Evolutionary conservation across 225 moss, liverwort and hornwort species (phyloP), one percentile per base, ranked within the genome.

Genomic region (Physcomitrellopsis africana): DNA sequence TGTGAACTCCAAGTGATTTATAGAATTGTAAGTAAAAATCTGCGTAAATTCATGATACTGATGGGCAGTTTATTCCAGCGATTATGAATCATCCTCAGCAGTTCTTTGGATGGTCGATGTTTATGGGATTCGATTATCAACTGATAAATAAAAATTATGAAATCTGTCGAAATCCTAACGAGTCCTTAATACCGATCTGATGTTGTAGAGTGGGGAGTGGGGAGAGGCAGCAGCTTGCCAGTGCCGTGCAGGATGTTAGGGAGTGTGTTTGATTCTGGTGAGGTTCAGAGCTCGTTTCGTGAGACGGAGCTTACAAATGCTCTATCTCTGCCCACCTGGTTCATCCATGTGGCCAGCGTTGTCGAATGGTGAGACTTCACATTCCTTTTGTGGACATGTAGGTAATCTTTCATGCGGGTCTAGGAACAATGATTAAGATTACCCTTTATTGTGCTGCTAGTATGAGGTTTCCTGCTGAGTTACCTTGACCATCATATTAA

Each of bases 331-430:
- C 88, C 94, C 37, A 96, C 94, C 14, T 96, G 96, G 92, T 78
- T 91, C 16, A 94, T 94, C 76, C 96, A 96, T 79, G 91, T 92
- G 37, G 90, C 91, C 58, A 96, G 90, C 73, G 94, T 96, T 83
- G 87, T 76, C 11, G 96, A 92, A 84, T 96, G 96, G 96, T 96
- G 78, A 85, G 85, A 68, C 51, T 56, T 41, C 46, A 2, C 37
- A 27, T 24, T 49, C 72, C 51, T 49, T 42, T 14, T 42, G 20
- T 20, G 11, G 9, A 58, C 8, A 26, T 23, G 10, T 58, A 58
- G 63, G 5, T 4, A 37, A 37, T 37, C 32, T 37, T 37, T 37
- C 32, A 37, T 37, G 32, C 32, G 32, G 32, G 32, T 37, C 32
- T 37, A 37, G 7, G 32, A 37, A 37, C 32, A 37, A 37, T 37